Evolutionary conservation across 768 basidiomycete species (phyloP).

Genomic region (Suillus clintonianus): DNA sequence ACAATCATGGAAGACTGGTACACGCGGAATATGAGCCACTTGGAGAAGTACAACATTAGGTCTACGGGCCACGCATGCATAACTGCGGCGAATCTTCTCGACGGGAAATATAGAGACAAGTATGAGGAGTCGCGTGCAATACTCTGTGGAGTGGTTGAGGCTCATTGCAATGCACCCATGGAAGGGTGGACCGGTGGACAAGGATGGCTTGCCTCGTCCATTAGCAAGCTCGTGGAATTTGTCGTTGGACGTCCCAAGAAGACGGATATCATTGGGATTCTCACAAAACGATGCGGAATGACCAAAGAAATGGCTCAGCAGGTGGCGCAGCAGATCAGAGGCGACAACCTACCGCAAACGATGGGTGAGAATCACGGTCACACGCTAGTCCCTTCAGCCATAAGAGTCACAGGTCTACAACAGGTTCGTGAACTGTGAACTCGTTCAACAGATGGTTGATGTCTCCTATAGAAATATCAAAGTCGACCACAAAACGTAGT

Average conservation of each 20-base stretch:
- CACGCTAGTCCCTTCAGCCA: not conserved
- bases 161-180: not conserved
- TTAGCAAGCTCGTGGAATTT: not conserved
- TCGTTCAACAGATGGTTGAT: not conserved
- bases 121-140: constrained; percentile 32
- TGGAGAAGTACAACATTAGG: constrained; percentile 25
- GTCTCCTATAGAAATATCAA: not conserved
- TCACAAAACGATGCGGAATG: constrained; percentile 26
- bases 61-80: constrained; percentile 42
- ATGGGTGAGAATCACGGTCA: no score
- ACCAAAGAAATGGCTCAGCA: not conserved
- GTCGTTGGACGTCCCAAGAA: not conserved
- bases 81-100: constrained; percentile 29
- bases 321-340: not conserved
- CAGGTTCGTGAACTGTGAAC: not conserved
- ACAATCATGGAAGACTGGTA: constrained; percentile 37
- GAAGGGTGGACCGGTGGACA: constrained; percentile 10
- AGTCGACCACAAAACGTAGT: constrained; percentile 32
- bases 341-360: no score
- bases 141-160: not conserved
- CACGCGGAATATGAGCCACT: constrained; percentile 26
- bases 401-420: not conserved
- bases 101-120: constrained; percentile 30
- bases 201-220: constrained; percentile 9
- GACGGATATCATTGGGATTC: not conserved